A percentile compares a stretch with the other conserved stretches of the same genome.
These are phyloP conservation scores for Gamsiella multidivaricata DNA, from an alignment of 192 early-diverging fungal species.

Conservation along the genomic window DNA sequence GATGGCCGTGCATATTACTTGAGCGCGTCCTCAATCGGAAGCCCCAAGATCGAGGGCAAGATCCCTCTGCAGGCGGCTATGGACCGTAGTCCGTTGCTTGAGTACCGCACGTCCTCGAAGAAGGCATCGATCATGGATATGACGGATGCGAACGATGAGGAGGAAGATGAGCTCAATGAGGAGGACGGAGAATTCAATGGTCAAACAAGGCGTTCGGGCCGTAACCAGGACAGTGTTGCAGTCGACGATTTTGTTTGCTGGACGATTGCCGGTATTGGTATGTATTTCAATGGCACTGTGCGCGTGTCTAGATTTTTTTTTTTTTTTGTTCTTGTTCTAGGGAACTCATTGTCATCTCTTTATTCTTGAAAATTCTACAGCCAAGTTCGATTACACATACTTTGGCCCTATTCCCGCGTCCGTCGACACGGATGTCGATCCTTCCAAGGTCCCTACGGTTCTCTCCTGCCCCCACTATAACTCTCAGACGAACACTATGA, in stretches of 20 bases:
- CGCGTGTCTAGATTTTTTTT: too few species aligned
- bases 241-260: slow-evolving; percentile 85
- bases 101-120: slow-evolving; percentile 52
- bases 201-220: slow-evolving; percentile 22
- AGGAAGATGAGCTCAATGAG: slow-evolving; percentile 29
- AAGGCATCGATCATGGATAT: slow-evolving; percentile 55
- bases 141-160: slow-evolving; percentile 29
- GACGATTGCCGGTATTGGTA: slow-evolving; percentile 85
- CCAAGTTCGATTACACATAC: slow-evolving; percentile 59
- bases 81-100: slow-evolving; percentile 51
- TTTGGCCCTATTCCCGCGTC: slow-evolving; percentile 52
- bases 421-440: slow-evolving; percentile 41
- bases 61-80: slow-evolving; percentile 51
- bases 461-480: slow-evolving; percentile 34
- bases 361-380: slow-evolving; percentile 5
- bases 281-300: slow-evolving; percentile 55
- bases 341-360: too few species aligned
- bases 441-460: slow-evolving; percentile 45
- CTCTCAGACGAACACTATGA: slow-evolving; percentile 41
- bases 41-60: slow-evolving; percentile 55
- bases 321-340: background rate
- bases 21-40: slow-evolving; percentile 54
- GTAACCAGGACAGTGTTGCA: slow-evolving; percentile 32
- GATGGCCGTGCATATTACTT: slow-evolving; percentile 53
- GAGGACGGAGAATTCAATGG: slow-evolving; percentile 29